Conservation (phyloP, 2,329 filamentous ascomycete genomes). For the Colletotrichum sp. region DNA sequence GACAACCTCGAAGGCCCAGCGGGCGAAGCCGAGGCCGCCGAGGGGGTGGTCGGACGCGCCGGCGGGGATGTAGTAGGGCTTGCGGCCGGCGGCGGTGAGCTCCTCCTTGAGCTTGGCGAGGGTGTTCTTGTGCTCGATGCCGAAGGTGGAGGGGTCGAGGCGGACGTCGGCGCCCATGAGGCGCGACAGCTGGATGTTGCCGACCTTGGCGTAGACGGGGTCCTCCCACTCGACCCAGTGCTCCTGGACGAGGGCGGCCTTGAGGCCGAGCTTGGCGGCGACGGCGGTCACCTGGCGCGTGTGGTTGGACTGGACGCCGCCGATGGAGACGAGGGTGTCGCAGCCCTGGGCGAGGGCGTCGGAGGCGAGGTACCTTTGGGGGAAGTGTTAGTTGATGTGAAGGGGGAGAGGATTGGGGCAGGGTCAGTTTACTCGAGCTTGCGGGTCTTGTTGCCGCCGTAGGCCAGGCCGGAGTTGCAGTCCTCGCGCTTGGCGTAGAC, state of each 20-base stretch:
- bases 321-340: conserved; percentile 70
- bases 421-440: conserved; percentile 62
- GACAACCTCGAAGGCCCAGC: conserved; percentile 73
- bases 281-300: conserved; percentile 71
- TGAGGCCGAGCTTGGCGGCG: conserved; percentile 61
- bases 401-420: not conserved
- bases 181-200: conserved; percentile 74
- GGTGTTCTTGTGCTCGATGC: conserved; percentile 72
- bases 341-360: conserved; percentile 62
- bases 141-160: conserved; percentile 65
- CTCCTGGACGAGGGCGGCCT: conserved; percentile 66
- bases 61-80: conserved; percentile 75
- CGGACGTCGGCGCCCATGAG: conserved; percentile 70
- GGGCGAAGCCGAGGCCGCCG: conserved; percentile 72
- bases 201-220: conserved; percentile 65
- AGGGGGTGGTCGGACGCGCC: conserved; percentile 74
- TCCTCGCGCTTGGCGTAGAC: conserved; percentile 78
- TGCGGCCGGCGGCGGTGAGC: conserved; percentile 56
- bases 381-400: not conserved
- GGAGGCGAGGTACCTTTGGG: conserved; percentile 62
- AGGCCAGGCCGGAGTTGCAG: conserved; percentile 70
- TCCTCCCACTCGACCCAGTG: conserved; percentile 71
- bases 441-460: conserved; percentile 72
- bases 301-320: conserved; percentile 74
- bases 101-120: conserved; percentile 59